A percentile compares a stretch with the other conserved stretches of the same genome.
phyloP scores from a whole-genome alignment of 2,329 filamentous ascomycete species.

The Bipolaris sorokiniana region DNA sequence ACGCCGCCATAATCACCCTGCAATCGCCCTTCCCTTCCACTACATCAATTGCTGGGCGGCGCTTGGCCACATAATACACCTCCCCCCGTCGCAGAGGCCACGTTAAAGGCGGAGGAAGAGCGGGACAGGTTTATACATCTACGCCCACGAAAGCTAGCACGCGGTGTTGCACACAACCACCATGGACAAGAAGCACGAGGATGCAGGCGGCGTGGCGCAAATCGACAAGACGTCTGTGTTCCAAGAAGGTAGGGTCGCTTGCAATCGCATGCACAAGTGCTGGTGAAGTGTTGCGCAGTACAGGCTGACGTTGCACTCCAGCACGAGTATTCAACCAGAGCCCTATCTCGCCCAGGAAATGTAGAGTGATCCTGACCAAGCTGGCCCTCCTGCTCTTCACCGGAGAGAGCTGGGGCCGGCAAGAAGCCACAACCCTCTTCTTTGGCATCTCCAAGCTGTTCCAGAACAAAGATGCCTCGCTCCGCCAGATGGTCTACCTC shows the following conservation, averaged over 20 bases:
- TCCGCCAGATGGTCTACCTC: constrained; percentile 98
- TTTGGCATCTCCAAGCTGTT: constrained; percentile 98
- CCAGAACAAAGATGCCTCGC: constrained; percentile 97
- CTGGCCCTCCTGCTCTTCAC: constrained; percentile 96
- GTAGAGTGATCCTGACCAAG: constrained; percentile 90
- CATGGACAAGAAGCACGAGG: constrained; percentile 93
- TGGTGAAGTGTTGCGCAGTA: constrained; percentile 2
- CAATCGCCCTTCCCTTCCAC: constrained; percentile 2
- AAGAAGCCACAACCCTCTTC: constrained; percentile 97
- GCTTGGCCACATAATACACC: constrained; percentile 12
- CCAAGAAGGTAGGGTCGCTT: constrained; percentile 80
- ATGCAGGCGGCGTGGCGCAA: constrained; percentile 94
- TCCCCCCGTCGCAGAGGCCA: constrained; percentile 38
- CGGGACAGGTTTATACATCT: constrained; percentile 31
- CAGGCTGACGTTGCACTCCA: constrained; percentile 53
- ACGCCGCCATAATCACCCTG: constrained; percentile 2
- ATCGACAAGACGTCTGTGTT: constrained; percentile 98
- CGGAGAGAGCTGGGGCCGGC: constrained; percentile 94
- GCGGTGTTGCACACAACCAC: constrained; percentile 29
- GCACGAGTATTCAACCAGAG: constrained; percentile 98
- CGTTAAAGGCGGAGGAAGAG: constrained; percentile 42
- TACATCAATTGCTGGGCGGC: constrained; percentile 17
- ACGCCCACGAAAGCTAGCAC: constrained; percentile 28
- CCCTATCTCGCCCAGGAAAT: constrained; percentile 95
- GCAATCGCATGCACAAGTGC: constrained; percentile 3